Evolutionary conservation across 305 asterid genomes (phyloP), one percentile per base, ranked within the genome.

Genomic region (Ajuga reptans): DNA sequence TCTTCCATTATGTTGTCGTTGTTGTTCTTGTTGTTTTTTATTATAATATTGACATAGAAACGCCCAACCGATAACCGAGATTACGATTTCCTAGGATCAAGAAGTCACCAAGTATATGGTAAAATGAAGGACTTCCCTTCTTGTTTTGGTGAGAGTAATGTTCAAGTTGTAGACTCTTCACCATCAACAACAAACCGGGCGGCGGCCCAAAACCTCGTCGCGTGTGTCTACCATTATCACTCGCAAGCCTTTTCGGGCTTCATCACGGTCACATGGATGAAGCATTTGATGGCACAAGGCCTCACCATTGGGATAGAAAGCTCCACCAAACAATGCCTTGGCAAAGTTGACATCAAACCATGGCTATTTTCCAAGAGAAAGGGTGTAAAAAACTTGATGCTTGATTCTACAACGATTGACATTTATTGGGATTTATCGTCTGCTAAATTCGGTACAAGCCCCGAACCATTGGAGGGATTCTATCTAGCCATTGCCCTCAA

Each of bases 331-430:
- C 80, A 75, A 60, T 33, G 66, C 65, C 82, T 85, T 5, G 85
- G 85, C 69, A 87, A 71, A 72, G 80, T 83, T 27, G 93, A 87
- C 4, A 81, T 90, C 75, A 89, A 81, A 18, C 87, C 92, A 0
- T 89, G 91, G 92, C n/a, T 87, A 31, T 87, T 89, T 41, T 82
- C 92, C n/a, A 84, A 75, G 70, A 76, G 84, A 53, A 87, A 80
- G 78, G 96, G 96, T 10, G 71, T 66, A 71, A 82, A 77, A 14
- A 80, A 49, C 39, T 8, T 79, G 24, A 72, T 72, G 5, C 64
- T 77, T 0, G 72, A 68, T 17, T 80, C 91, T 4, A 68, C 72
- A 41, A 27, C 18, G 3, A 60, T 87, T 16, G 82, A 87, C 17
- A 31, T 86, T 3, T 76, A 75, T 36, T 87, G 96, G 95, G 95